phyloP scores from a whole-genome alignment of 140 eudicot genomes.

The Senecio squalidus region DNA sequence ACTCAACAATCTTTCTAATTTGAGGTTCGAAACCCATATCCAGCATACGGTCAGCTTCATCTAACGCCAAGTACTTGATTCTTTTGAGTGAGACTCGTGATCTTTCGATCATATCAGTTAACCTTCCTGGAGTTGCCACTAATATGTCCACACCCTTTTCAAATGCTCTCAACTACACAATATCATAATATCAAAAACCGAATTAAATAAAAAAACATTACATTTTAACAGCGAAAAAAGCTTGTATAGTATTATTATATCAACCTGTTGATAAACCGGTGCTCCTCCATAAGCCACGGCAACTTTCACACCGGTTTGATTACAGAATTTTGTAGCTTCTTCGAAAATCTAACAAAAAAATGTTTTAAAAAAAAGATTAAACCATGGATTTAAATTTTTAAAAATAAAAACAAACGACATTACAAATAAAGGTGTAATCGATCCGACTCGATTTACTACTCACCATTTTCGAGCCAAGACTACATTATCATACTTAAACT shows the following conservation, averaged over 20 bases:
- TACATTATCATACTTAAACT: too few species aligned
- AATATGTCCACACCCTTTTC: conserved; percentile 68
- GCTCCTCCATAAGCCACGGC: conserved; percentile 82
- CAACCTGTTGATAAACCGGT: conserved; percentile 50
- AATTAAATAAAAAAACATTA: background rate
- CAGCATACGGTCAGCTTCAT: conserved; percentile 80
- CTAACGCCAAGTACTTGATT: conserved; percentile 53
- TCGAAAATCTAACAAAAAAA: conserved; percentile 41
- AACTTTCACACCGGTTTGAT: conserved; percentile 63
- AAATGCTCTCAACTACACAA: conserved; percentile 35
- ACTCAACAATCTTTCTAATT: conserved; percentile 57
- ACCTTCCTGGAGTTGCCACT: conserved; percentile 76
- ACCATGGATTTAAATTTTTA: background rate
- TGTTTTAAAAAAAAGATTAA: background rate
- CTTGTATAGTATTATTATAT: background rate
- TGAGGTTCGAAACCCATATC: conserved; percentile 85
- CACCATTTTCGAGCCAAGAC: too few species aligned
- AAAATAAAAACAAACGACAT: background rate
- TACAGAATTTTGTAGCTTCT: conserved; percentile 64
- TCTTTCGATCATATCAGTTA: conserved; percentile 63
- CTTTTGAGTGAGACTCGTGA: conserved; percentile 39
- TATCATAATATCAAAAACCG: background rate
- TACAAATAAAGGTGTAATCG: too few species aligned
- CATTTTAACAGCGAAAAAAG: background rate
- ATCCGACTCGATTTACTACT: too few species aligned